phyloP scores from a whole-genome alignment of 768 basidiomycete genomes.

The Heimioporus sp. region DNA sequence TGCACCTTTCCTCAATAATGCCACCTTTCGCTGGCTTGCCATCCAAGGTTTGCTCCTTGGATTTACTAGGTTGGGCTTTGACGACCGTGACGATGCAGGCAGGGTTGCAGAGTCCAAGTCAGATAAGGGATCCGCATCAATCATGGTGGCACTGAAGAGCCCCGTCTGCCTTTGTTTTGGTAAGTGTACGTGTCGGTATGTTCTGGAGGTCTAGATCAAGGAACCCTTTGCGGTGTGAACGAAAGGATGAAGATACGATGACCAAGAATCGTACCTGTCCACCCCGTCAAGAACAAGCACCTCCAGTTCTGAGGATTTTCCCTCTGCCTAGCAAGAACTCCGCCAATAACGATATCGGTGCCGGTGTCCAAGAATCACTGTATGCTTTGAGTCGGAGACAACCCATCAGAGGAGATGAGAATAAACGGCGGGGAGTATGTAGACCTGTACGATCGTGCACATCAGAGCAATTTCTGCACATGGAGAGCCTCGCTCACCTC shows the following conservation, averaged over 20 bases:
- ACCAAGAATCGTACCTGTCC: too few relatives aligned
- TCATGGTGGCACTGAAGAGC: conserved; percentile 98
- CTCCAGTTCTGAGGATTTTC: too few relatives aligned
- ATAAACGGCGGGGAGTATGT: conserved; percentile 68
- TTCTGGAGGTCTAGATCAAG: conserved; percentile 87
- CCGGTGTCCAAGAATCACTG: conserved; percentile 73
- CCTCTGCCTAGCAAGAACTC: too few relatives aligned
- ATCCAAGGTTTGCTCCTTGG: conserved; percentile 18
- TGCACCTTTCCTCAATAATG: conserved; percentile 67
- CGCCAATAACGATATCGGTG: conserved; percentile 88
- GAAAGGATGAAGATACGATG: too few relatives aligned
- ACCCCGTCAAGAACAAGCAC: too few relatives aligned
- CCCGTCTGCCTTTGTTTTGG: conserved; percentile 97
- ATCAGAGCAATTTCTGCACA: background rate
- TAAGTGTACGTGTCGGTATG: conserved; percentile 72
- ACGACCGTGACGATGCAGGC: conserved; percentile 92
- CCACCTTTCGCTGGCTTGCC: conserved; percentile 35
- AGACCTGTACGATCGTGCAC: conserved; percentile 15
- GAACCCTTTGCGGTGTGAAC: too few relatives aligned
- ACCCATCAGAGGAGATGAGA: conserved; percentile 77
- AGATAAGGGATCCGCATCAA: conserved; percentile 88
- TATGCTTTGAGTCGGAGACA: conserved; percentile 77
- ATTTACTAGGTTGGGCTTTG: conserved; percentile 81
- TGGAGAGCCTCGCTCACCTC: conserved; percentile 46
- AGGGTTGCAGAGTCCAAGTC: conserved; percentile 91